Percentiles rank a stretch among this genome's conserved stretches.
phyloP scores from a whole-genome alignment of 2,329 filamentous ascomycete genomes.

The Penicillium concentricum region DNA sequence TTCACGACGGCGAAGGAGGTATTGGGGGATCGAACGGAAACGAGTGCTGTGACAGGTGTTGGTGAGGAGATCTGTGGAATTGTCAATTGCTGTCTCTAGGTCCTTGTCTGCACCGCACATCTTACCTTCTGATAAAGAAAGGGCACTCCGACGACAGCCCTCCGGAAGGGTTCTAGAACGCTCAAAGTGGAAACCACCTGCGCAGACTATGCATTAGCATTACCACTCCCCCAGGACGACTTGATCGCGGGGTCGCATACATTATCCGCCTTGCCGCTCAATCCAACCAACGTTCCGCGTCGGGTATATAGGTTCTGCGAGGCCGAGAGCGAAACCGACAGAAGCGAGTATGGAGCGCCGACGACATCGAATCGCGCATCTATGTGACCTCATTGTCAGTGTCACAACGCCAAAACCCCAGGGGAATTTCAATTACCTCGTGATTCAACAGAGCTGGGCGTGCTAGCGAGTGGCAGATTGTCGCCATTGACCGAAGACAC shows the following conservation, averaged over 20 bases:
- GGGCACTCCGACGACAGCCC: conserved; percentile 79
- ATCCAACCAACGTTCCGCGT: conserved; percentile 82
- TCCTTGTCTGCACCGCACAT: neutral
- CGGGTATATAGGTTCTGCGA: conserved; percentile 93
- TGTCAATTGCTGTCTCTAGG: conserved; percentile 11
- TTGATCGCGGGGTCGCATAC: conserved; percentile 49
- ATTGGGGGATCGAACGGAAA: conserved; percentile 80
- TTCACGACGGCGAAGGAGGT: conserved; percentile 86
- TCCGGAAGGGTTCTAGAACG: conserved; percentile 76
- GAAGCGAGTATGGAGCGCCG: conserved; percentile 85
- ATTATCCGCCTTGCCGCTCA: conserved; percentile 89
- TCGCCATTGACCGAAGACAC: conserved; percentile 39
- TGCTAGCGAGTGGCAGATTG: conserved; percentile 37
- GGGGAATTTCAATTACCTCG: conserved; percentile 34
- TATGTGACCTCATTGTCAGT: conserved; percentile 40
- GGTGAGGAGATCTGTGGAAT: conserved; percentile 70
- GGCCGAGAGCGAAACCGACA: conserved; percentile 88
- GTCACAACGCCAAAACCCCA: too few species aligned
- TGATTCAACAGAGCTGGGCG: conserved; percentile 42
- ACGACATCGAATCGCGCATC: conserved; percentile 95
- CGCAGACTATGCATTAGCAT: conserved; percentile 3
- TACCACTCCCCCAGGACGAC: neutral
- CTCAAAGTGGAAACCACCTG: conserved; percentile 87
- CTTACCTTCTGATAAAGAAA: conserved; percentile 80
- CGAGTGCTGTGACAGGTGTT: conserved; percentile 80